phyloP scores from a whole-genome alignment of 495 filamentous ascomycete genomes.

The Cercophora samala region DNA sequence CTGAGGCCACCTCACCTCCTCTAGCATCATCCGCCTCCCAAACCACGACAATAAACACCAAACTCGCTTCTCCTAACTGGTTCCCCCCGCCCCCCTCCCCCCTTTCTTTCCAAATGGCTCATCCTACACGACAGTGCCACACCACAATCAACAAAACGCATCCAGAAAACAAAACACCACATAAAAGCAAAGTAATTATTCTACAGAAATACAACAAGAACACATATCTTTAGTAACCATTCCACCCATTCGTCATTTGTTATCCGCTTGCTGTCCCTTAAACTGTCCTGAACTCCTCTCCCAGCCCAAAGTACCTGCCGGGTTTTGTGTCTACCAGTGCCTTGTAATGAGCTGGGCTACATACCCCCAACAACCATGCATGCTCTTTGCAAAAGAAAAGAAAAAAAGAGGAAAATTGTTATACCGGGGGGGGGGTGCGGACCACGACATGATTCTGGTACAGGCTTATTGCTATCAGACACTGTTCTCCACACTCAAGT shows the following conservation, averaged over 20 bases:
- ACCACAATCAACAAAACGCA: neutral
- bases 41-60: no score
- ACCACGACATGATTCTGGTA: neutral
- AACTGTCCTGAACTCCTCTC: neutral
- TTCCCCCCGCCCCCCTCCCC: no score
- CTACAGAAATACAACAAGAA: conserved; percentile 3
- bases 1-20: no score
- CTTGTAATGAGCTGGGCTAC: neutral
- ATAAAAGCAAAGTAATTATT: neutral
- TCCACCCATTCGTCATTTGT: conserved; percentile 1
- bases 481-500: no score
- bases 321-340: neutral
- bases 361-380: neutral
- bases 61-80: no score
- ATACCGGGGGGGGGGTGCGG: neutral
- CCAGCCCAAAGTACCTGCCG: neutral
- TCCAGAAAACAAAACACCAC: neutral
- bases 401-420: neutral
- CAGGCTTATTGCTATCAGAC: neutral
- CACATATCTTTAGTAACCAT: conserved; percentile 9
- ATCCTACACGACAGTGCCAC: neutral
- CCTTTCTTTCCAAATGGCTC: no score
- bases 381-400: neutral
- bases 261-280: neutral
- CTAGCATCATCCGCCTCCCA: no score